A percentile compares a stretch with the other conserved stretches of the same genome.
These are phyloP conservation scores for Ricinus communis DNA, from an alignment of 345 rosid genomes.

Conservation along the genomic window DNA sequence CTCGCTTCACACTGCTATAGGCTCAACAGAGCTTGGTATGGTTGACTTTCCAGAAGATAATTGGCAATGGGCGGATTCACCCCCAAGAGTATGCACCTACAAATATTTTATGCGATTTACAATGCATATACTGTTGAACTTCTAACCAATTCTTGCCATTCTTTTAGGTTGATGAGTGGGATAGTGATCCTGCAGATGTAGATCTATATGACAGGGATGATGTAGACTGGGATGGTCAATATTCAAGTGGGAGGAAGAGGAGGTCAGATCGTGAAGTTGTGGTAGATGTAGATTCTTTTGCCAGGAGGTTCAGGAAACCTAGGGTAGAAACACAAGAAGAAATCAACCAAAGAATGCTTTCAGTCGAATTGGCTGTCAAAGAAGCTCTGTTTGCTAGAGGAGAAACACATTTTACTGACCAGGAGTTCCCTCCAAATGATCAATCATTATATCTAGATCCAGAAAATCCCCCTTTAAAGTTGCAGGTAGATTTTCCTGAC, in stretches of 20 bases:
- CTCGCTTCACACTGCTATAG: constrained; percentile 73
- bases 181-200: constrained; percentile 95
- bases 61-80: constrained; percentile 99
- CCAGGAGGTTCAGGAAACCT: constrained; percentile 89
- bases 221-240: constrained; percentile 98
- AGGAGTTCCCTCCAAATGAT: constrained; percentile 96
- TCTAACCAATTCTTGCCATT: constrained; percentile 29
- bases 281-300: constrained; percentile 79
- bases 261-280: constrained; percentile 78
- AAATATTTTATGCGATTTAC: neutral
- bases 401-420: constrained; percentile 87
- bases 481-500: constrained; percentile 64
- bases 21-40: constrained; percentile 71
- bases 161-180: constrained; percentile 93
- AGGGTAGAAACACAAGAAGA: constrained; percentile 94
- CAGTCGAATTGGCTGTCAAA: constrained; percentile 96
- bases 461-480: constrained; percentile 72
- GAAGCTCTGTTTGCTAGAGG: constrained; percentile 91
- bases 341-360: constrained; percentile 91
- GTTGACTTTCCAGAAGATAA: constrained; percentile 84
- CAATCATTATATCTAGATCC: constrained; percentile 87
- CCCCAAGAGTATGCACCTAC: constrained; percentile 68
- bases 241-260: constrained; percentile 94
- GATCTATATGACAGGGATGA: constrained; percentile 97
- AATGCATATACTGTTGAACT: constrained; percentile 1